Evolutionary conservation across 768 basidiomycete genomes (phyloP).

Genomic region (Boletus vermiculosoides): DNA sequence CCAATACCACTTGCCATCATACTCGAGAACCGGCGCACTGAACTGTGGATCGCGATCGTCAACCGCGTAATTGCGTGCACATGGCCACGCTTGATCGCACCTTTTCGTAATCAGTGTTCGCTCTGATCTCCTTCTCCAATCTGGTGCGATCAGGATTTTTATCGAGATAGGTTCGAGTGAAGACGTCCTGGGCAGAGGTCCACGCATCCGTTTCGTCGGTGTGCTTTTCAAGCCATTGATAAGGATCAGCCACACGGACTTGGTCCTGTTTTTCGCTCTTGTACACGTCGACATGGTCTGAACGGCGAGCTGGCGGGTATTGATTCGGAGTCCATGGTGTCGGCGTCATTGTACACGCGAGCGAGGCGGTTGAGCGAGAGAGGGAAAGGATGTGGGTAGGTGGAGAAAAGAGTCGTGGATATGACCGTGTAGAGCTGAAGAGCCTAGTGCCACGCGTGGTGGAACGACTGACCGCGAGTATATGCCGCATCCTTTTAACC

Average conservation of each 20-base stretch:
- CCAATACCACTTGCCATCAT: conserved; percentile 81
- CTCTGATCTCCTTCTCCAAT: conserved; percentile 58
- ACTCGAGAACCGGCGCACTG: conserved; percentile 55
- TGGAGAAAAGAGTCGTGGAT: conserved; percentile 8
- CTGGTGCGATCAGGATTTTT: conserved; percentile 56
- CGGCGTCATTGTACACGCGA: conserved; percentile 33
- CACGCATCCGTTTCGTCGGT: conserved; percentile 63
- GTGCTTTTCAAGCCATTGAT: conserved; percentile 70
- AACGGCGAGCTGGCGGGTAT: conserved; percentile 67
- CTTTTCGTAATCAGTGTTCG: conserved; percentile 52
- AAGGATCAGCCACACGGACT: conserved; percentile 67
- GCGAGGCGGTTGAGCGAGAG: conserved; percentile 7
- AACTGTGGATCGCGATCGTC: conserved; percentile 43
- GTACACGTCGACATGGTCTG: conserved; percentile 67
- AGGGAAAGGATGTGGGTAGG: not conserved
- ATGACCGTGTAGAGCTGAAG: conserved; percentile 16
- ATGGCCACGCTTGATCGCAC: conserved; percentile 23
- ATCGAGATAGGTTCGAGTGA: conserved; percentile 60
- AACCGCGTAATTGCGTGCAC: not conserved
- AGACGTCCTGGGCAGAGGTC: conserved; percentile 58
- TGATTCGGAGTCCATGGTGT: conserved; percentile 53
- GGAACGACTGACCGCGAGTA: conserved; percentile 9
- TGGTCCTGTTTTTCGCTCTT: conserved; percentile 60
- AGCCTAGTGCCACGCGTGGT: conserved; percentile 21
- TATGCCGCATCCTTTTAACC: conserved; percentile 21